phyloP scores from a whole-genome alignment of 805 yeast genomes.

The Ogataea pini region DNA sequence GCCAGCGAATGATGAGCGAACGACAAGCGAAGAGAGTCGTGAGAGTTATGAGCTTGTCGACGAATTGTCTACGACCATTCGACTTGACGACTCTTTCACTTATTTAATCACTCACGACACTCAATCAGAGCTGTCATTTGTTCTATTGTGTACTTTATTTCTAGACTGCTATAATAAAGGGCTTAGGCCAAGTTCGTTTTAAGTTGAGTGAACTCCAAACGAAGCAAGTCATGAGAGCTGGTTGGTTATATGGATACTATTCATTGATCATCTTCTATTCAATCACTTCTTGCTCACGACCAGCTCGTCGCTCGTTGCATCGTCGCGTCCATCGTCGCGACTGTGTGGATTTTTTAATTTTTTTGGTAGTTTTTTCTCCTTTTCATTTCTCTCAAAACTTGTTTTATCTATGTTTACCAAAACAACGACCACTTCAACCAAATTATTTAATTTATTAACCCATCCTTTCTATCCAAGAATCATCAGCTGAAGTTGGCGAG shows the following conservation, averaged over 20 bases:
- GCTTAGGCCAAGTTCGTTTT: not conserved
- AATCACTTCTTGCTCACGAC: not conserved
- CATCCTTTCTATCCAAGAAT: not conserved
- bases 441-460: not conserved
- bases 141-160: conserved; percentile 1
- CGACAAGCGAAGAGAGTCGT: no score
- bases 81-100: no score
- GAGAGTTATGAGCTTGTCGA: no score
- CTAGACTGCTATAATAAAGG: not conserved
- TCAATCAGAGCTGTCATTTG: not conserved
- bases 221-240: no score
- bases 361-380: conserved; percentile 3
- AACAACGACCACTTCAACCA: not conserved
- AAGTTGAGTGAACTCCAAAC: no score
- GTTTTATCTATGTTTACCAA: conserved; percentile 1
- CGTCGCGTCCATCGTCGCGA: conserved; percentile 15
- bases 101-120: no score
- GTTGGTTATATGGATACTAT: no score
- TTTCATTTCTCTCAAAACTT: not conserved
- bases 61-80: no score
- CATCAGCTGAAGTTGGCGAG: not conserved
- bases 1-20: not conserved
- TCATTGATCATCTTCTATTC: no score
- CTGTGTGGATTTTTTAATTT: not conserved
- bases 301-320: no score